Conservation (phyloP, 169 alveolate genomes). For the Fabrea salina region DNA sequence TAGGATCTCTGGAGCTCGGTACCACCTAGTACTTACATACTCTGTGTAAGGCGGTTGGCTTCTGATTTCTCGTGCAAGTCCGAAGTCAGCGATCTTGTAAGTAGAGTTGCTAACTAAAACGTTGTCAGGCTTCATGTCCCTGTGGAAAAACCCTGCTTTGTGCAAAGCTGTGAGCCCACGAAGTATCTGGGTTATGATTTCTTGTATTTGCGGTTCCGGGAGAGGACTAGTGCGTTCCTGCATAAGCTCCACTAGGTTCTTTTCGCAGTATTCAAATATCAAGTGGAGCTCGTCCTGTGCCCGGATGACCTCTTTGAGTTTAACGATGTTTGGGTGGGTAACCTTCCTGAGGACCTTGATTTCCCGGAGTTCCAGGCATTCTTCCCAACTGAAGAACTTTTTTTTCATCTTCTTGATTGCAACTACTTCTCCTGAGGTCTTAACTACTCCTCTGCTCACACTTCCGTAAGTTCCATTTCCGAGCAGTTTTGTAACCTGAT, state of each 20-base stretch:
- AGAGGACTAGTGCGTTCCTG: constrained; percentile 47
- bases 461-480: constrained; percentile 81
- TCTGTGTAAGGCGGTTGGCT: constrained; percentile 90
- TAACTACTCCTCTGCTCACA: constrained; percentile 74
- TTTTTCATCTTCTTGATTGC: constrained; percentile 87
- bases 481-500: constrained; percentile 55
- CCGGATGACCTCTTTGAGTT: constrained; percentile 79
- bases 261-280: constrained; percentile 81
- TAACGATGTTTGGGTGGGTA: constrained; percentile 78
- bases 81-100: constrained; percentile 91
- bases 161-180: constrained; percentile 78
- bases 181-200: constrained; percentile 53
- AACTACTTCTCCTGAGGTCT: constrained; percentile 68
- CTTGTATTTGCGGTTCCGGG: constrained; percentile 46
- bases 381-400: constrained; percentile 86
- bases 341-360: constrained; percentile 75
- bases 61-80: constrained; percentile 89
- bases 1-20: constrained; percentile 84
- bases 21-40: constrained; percentile 91
- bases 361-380: constrained; percentile 80
- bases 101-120: constrained; percentile 70
- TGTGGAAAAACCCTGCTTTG: constrained; percentile 84
- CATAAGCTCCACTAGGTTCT: constrained; percentile 63
- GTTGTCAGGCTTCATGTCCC: constrained; percentile 88
- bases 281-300: constrained; percentile 74